Conservation (phyloP, 441 rosid genomes). For the Melastoma candidum region DNA sequence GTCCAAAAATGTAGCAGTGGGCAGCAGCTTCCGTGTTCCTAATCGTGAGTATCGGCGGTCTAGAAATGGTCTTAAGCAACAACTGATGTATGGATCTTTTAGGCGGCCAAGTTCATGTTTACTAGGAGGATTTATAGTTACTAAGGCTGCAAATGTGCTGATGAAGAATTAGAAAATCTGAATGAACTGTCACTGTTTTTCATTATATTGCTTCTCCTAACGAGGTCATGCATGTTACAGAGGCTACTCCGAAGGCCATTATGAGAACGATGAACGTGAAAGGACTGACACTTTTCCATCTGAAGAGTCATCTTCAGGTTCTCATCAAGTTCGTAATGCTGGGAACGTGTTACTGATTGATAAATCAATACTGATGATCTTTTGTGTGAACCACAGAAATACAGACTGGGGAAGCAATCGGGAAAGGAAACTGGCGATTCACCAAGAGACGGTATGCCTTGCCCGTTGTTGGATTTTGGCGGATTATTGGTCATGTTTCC, state of each 20-base stretch:
- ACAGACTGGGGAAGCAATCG: slow-evolving; percentile 58
- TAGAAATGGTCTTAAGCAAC: too few relatives aligned
- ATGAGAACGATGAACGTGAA: slow-evolving; percentile 69
- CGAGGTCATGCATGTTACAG: slow-evolving; percentile 25
- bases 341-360: background rate
- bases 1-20: too few relatives aligned
- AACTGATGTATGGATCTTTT: background rate
- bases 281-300: slow-evolving; percentile 62
- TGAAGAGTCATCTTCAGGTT: slow-evolving; percentile 76
- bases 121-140: too few relatives aligned
- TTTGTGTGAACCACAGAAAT: slow-evolving; percentile 35
- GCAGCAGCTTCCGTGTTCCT: too few relatives aligned
- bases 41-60: too few relatives aligned
- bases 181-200: too few relatives aligned
- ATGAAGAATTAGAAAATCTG: too few relatives aligned
- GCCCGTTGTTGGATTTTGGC: too few relatives aligned
- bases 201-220: background rate
- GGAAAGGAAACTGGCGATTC: slow-evolving; percentile 45
- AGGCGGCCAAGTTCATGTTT: too few relatives aligned
- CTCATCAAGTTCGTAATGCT: slow-evolving; percentile 2
- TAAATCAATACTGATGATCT: background rate
- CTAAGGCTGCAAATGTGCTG: too few relatives aligned
- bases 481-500: too few relatives aligned
- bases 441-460: slow-evolving; percentile 36
- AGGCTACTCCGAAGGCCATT: slow-evolving; percentile 69